These are phyloP conservation scores for Acanthamoeba triangularis DNA, from an alignment of 208 protist genomes.

Conservation along the genomic window DNA sequence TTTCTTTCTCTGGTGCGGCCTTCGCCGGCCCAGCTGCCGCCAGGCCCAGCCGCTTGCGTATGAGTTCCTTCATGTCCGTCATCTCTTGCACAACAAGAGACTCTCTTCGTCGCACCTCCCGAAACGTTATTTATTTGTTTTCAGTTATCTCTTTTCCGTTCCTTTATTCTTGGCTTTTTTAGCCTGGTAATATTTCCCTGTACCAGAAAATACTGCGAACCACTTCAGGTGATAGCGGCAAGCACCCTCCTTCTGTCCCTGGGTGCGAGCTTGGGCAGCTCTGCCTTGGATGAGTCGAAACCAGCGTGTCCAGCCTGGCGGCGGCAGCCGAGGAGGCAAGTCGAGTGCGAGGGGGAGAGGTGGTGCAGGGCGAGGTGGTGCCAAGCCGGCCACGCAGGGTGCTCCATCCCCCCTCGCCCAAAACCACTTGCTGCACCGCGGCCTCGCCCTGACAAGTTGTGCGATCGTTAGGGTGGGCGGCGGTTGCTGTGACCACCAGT, in stretches of 20 bases:
- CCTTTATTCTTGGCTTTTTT: too few relatives aligned
- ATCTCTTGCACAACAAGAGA: not conserved
- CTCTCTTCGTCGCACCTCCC: too few relatives aligned
- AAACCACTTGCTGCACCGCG: not conserved
- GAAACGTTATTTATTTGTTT: not conserved
- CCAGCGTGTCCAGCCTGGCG: conserved; percentile 7
- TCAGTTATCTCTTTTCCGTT: not conserved
- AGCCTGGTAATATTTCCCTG: too few relatives aligned
- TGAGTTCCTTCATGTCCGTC: conserved; percentile 34
- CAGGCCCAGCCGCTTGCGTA: conserved; percentile 2
- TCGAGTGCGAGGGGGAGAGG: not conserved
- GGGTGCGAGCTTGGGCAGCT: too few relatives aligned
- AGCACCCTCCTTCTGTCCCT: too few relatives aligned
- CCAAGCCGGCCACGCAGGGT: not conserved
- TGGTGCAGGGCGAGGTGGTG: not conserved
- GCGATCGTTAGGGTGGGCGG: not conserved
- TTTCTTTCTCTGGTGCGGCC: too few relatives aligned
- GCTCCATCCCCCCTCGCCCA: too few relatives aligned
- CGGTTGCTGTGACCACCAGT: not conserved
- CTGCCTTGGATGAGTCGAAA: not conserved
- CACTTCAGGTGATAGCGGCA: not conserved
- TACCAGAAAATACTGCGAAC: not conserved
- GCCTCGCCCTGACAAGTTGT: not conserved
- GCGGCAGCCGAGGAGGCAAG: not conserved
- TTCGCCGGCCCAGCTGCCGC: not conserved